These are phyloP conservation scores for Olyra latifolia DNA, from an alignment of 176 grass and related monocot species.

Conservation along the genomic window DNA sequence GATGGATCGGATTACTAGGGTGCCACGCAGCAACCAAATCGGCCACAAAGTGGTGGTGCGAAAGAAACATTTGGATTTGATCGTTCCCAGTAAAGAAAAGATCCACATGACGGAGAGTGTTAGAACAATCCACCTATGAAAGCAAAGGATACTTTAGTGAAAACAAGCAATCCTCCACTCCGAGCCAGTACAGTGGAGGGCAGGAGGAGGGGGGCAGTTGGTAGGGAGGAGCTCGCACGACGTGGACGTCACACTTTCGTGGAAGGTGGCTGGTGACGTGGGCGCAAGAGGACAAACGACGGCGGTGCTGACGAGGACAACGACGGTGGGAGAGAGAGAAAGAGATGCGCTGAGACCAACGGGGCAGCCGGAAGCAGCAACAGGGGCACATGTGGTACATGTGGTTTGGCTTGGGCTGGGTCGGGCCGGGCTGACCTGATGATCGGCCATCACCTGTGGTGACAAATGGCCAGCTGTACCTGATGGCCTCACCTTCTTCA, in stretches of 20 bases:
- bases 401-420: neutral
- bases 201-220: neutral
- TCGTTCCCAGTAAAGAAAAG: constrained; percentile 13
- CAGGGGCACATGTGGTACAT: neutral
- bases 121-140: neutral
- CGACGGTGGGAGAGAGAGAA: too few species aligned
- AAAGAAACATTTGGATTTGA: constrained; percentile 25
- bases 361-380: neutral
- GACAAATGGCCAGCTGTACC: too few species aligned
- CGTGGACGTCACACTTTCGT: neutral
- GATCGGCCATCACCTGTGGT: neutral
- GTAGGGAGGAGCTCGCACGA: neutral
- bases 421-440: neutral
- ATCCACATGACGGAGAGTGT: constrained; percentile 7
- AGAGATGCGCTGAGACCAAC: constrained; percentile 8
- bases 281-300: neutral
- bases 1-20: constrained; percentile 1
- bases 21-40: constrained; percentile 27
- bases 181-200: neutral
- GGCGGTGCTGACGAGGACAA: neutral
- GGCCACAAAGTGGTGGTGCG: neutral
- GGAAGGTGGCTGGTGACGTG: neutral
- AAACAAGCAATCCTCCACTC: constrained; percentile 32
- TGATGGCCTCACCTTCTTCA: neutral
- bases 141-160: constrained; percentile 23